Evolutionary conservation across 495 filamentous ascomycete species (phyloP).

Genomic region (Daldinia bambusicola): DNA sequence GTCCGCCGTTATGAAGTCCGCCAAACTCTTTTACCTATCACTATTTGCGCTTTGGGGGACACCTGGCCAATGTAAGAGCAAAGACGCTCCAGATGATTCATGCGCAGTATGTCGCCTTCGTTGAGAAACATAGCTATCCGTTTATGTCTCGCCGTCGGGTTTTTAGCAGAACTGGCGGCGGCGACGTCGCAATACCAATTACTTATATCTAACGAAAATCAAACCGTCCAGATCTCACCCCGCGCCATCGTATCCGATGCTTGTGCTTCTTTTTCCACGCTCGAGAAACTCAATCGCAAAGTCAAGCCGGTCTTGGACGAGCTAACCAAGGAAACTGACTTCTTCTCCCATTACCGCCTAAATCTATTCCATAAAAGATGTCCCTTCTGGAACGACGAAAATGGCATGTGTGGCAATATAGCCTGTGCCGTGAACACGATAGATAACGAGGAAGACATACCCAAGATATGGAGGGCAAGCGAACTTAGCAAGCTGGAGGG

Average conservation of each 20-base stretch:
- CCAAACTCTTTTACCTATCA: constrained; percentile 77
- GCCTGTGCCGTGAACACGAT: constrained; percentile 97
- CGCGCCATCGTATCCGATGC: constrained; percentile 79
- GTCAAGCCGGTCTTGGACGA: constrained; percentile 83
- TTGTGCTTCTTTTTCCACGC: constrained; percentile 88
- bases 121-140: constrained; percentile 41
- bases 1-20: constrained; percentile 68
- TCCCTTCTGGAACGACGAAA: constrained; percentile 94
- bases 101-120: constrained; percentile 59
- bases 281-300: constrained; percentile 82
- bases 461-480: constrained; percentile 87
- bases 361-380: constrained; percentile 97
- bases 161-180: constrained; percentile 40
- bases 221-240: constrained; percentile 61
- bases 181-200: constrained; percentile 39
- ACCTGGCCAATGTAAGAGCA: constrained; percentile 55
- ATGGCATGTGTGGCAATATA: constrained; percentile 96
- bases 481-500: constrained; percentile 94
- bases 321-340: constrained; percentile 88
- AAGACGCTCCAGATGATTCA: constrained; percentile 52
- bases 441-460: constrained; percentile 94
- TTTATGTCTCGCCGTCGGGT: constrained; percentile 35
- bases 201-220: constrained; percentile 52
- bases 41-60: constrained; percentile 76
- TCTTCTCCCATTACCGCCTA: constrained; percentile 95